Evolutionary conservation across 805 yeast species (phyloP).

Genomic region (Barnettozyma botsteinii): DNA sequence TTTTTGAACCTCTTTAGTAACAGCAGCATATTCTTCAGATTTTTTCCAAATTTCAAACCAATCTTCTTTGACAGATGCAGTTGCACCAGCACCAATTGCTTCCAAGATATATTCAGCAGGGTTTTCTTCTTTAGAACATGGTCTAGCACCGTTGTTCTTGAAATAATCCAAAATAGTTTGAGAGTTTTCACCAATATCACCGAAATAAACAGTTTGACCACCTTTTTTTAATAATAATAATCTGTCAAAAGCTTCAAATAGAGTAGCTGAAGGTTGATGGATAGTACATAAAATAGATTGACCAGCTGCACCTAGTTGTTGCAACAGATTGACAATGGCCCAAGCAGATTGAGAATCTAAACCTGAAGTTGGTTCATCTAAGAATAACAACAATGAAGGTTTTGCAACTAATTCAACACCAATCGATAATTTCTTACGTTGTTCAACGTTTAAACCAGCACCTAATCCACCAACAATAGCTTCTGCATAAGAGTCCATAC

Average conservation of each 20-base stretch:
- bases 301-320: slow-evolving; percentile 48
- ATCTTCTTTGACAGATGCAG: slow-evolving; percentile 46
- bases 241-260: slow-evolving; percentile 14
- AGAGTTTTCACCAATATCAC: slow-evolving; percentile 61
- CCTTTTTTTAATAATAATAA: slow-evolving; percentile 50
- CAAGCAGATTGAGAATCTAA: slow-evolving; percentile 60
- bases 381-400: slow-evolving; percentile 48
- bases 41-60: slow-evolving; percentile 58
- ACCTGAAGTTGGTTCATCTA: slow-evolving; percentile 66
- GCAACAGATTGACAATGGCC: slow-evolving; percentile 51
- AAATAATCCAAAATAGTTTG: slow-evolving; percentile 35
- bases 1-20: slow-evolving; percentile 27
- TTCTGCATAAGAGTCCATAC: slow-evolving; percentile 55
- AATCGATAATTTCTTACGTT: slow-evolving; percentile 54
- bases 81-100: slow-evolving; percentile 77
- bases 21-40: slow-evolving; percentile 31
- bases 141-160: slow-evolving; percentile 58
- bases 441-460: slow-evolving; percentile 56
- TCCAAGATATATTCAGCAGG: slow-evolving; percentile 76
- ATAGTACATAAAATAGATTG: slow-evolving; percentile 65
- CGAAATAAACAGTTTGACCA: slow-evolving; percentile 68
- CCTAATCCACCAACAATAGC: slow-evolving; percentile 68
- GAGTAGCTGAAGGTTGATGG: slow-evolving; percentile 52
- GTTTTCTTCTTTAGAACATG: slow-evolving; percentile 48
- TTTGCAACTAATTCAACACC: slow-evolving; percentile 61